Evolutionary conservation across 2,329 filamentous ascomycete genomes (phyloP).

Genomic region (Neophaeococcomyces aloes): DNA sequence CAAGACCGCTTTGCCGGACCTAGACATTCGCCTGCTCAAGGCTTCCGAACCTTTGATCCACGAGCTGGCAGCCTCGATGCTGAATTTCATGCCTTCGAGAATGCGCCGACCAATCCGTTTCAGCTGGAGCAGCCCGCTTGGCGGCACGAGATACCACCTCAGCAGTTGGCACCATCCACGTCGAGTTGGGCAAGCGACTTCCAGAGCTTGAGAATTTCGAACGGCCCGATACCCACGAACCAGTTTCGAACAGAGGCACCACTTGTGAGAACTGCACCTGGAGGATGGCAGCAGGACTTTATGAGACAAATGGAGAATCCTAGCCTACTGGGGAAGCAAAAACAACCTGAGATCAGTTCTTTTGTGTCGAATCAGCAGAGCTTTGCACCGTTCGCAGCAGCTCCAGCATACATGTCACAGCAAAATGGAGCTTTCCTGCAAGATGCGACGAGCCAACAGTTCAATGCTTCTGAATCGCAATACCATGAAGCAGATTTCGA

Average conservation of each 20-base stretch:
- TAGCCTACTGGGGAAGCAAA: constrained; percentile 17
- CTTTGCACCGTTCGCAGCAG: background rate
- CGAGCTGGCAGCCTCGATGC: constrained; percentile 48
- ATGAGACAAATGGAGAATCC: constrained; percentile 29
- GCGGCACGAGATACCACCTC: constrained; percentile 12
- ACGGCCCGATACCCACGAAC: constrained; percentile 38
- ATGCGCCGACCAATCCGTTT: constrained; percentile 29
- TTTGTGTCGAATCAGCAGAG: background rate
- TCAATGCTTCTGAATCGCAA: constrained; percentile 6
- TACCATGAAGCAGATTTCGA: constrained; percentile 18
- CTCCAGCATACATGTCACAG: background rate
- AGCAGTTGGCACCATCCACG: constrained; percentile 18
- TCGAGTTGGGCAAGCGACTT: constrained; percentile 38
- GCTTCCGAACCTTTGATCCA: constrained; percentile 50
- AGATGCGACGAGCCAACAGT: constrained; percentile 10
- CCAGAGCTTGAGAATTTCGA: constrained; percentile 35
- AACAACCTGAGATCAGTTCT: background rate
- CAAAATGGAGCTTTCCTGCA: constrained; percentile 12
- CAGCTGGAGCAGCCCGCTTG: constrained; percentile 29
- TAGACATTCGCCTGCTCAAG: constrained; percentile 44
- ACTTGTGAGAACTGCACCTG: constrained; percentile 22
- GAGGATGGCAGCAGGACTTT: constrained; percentile 54
- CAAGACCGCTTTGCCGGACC: constrained; percentile 54
- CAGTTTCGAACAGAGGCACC: constrained; percentile 34
- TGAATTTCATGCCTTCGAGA: constrained; percentile 62